Evolutionary conservation across 768 basidiomycete genomes (phyloP).

Genomic region (Clavaria fumosa): DNA sequence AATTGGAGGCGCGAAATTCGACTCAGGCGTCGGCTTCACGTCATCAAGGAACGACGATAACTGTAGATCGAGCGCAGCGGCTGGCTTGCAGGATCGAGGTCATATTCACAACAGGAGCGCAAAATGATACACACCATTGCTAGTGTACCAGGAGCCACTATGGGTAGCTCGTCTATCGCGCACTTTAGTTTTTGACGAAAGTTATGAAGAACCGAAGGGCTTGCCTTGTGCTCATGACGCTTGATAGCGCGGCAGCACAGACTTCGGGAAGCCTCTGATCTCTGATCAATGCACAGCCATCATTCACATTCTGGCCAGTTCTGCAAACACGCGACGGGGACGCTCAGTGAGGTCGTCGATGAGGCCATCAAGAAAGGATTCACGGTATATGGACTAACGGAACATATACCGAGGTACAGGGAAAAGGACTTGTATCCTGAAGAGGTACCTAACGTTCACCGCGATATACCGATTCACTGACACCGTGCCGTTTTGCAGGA

Average conservation of each 20-base stretch:
- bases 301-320: slow-evolving; percentile 80
- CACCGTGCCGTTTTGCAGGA: slow-evolving; percentile 25
- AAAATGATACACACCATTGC: slow-evolving; percentile 5
- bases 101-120: slow-evolving; percentile 10
- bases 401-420: slow-evolving; percentile 87
- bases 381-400: slow-evolving; percentile 70
- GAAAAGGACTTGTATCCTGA: slow-evolving; percentile 80
- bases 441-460: slow-evolving; percentile 45
- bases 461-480: slow-evolving; percentile 6
- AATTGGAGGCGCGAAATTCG: slow-evolving; percentile 43
- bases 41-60: slow-evolving; percentile 46
- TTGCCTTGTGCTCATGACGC: slow-evolving; percentile 5
- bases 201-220: not conserved
- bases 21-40: slow-evolving; percentile 28
- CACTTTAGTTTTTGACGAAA: slow-evolving; percentile 3
- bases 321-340: slow-evolving; percentile 76
- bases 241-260: not conserved
- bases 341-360: slow-evolving; percentile 64
- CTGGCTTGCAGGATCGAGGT: slow-evolving; percentile 22
- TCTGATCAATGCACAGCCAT: too few species aligned
- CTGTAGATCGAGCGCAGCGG: slow-evolving; percentile 38
- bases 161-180: slow-evolving; percentile 49
- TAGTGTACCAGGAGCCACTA: slow-evolving; percentile 77
- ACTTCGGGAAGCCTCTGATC: too few species aligned
- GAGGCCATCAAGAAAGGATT: slow-evolving; percentile 74